Evolutionary conservation across 306 rosid species (phyloP), one percentile per base, ranked within the genome.

Genomic region (Clitoria ternatea): DNA sequence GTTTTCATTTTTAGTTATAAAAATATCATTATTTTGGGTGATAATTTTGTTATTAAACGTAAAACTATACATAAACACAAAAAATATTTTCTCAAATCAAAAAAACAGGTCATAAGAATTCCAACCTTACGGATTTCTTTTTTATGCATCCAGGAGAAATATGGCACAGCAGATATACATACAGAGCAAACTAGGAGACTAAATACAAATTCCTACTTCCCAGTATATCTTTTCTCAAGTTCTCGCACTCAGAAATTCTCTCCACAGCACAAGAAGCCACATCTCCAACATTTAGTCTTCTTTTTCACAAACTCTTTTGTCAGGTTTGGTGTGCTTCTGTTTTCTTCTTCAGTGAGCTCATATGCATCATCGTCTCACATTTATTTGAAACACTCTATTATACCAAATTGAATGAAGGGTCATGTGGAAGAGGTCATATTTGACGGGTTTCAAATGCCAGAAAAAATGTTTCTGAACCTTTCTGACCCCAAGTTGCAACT

Each of bases 371-470:
- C 63, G 47, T 74, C 89, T 80, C 61, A 69, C 65, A 42, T 89
- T 90, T 71, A 91, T 81, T 82, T 94, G 97, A 67, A 91, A 89
- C 66, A 94, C 95, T 73, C 96, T 82, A 65, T 91, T 95, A 57
- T 89, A 84, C 99, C 99, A 95, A 76, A 95, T 80, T 11, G 99
- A 95, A 75, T 89, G 96, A 79, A 95, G 96, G 64, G 90, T 91
- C 97, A 94, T 91, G 83, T 91, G 95, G 79, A 94, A 94, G 42
- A 94, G 92, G 66, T 94, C 99, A 66, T 91, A 87, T 85, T 91
- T 89, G 42, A 80, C 44, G 27, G 99, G 96, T 42, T 81, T 89
- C 19, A 84, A 71, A 75, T 89, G 99, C 99, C 99, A 94, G 15
- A 91, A 87, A 59, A 89, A 94, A 80, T 91, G 97, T 68, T 77